These are phyloP conservation scores for Globisporangium heterothallicum DNA, from an alignment of 352 stramenopile species.

Conservation along the genomic window DNA sequence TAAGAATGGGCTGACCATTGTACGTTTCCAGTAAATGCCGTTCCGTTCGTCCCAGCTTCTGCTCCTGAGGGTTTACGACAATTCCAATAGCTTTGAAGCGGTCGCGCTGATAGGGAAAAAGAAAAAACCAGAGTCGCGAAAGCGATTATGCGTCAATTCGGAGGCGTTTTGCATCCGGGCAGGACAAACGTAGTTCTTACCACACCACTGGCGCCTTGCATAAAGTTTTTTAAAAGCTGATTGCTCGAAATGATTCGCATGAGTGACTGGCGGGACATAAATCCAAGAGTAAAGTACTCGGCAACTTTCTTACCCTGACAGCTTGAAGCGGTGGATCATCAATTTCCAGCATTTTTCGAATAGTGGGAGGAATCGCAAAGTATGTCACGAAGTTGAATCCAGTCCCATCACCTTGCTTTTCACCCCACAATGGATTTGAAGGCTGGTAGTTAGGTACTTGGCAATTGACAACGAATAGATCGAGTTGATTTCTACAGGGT, in stretches of 20 bases:
- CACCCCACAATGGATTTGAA: constrained; percentile 78
- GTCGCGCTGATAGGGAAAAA: constrained; percentile 36
- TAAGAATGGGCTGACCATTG: constrained; percentile 79
- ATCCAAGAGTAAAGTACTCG: neutral
- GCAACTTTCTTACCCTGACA: constrained; percentile 52
- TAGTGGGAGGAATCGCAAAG: constrained; percentile 50
- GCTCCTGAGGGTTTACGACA: constrained; percentile 70
- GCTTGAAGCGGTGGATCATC: constrained; percentile 36
- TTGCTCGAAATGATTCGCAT: too few species aligned
- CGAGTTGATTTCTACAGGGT: constrained; percentile 24
- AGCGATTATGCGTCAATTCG: too few species aligned
- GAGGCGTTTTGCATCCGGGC: too few species aligned
- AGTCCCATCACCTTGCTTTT: constrained; percentile 63
- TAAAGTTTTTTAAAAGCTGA: constrained; percentile 40
- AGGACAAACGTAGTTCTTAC: constrained; percentile 10
- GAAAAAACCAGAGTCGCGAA: neutral
- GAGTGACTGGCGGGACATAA: too few species aligned
- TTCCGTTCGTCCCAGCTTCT: constrained; percentile 63
- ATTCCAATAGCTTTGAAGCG: constrained; percentile 81
- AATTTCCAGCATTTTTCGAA: constrained; percentile 51
- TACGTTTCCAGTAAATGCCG: constrained; percentile 77
- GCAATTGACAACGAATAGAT: constrained; percentile 81
- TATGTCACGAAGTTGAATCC: constrained; percentile 84
- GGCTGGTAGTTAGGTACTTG: constrained; percentile 81
- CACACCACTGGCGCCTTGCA: constrained; percentile 27